Percentiles rank a stretch among this genome's conserved stretches.
phyloP scores from a whole-genome alignment of 2,329 filamentous ascomycete species.

The Penicillium rolfsii region DNA sequence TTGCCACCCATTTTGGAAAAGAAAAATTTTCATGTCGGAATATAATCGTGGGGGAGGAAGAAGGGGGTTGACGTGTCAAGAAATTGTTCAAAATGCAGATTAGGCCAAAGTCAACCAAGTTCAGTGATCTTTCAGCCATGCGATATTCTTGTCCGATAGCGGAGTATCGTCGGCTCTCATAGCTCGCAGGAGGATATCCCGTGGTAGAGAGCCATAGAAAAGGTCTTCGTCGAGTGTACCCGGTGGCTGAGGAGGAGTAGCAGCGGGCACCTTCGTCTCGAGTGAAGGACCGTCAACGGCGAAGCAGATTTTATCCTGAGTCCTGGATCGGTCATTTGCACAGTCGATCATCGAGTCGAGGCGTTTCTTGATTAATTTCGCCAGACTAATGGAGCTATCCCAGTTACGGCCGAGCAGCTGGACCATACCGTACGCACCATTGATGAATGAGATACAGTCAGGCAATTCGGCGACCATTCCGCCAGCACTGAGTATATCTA shows the following conservation, averaged over 20 bases:
- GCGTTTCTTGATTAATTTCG: slow-evolving; percentile 53
- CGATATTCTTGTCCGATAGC: slow-evolving; percentile 31
- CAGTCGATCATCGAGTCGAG: slow-evolving; percentile 49
- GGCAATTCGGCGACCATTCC: slow-evolving; percentile 58
- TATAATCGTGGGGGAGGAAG: not conserved
- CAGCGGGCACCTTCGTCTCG: slow-evolving; percentile 44
- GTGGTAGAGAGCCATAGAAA: slow-evolving; percentile 44
- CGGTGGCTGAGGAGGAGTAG: slow-evolving; percentile 17
- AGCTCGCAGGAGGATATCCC: slow-evolving; percentile 35
- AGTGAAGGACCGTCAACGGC: slow-evolving; percentile 43
- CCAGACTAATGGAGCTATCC: slow-evolving; percentile 60
- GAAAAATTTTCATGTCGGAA: not conserved
- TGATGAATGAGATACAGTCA: slow-evolving; percentile 58
- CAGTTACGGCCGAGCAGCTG: slow-evolving; percentile 62
- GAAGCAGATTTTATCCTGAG: slow-evolving; percentile 43
- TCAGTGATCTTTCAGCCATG: slow-evolving; percentile 34
- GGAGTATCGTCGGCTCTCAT: slow-evolving; percentile 35
- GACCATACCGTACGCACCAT: slow-evolving; percentile 57
- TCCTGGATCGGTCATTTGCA: slow-evolving; percentile 37
- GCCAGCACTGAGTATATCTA: slow-evolving; percentile 68
- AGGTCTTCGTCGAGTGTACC: slow-evolving; percentile 44
- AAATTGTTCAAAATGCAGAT: not conserved
- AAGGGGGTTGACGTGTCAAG: not conserved
- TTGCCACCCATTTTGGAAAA: not conserved
- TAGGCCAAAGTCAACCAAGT: not conserved